Evolutionary conservation across 495 filamentous ascomycete species (phyloP).

Genomic region (Cercophora sp.): DNA sequence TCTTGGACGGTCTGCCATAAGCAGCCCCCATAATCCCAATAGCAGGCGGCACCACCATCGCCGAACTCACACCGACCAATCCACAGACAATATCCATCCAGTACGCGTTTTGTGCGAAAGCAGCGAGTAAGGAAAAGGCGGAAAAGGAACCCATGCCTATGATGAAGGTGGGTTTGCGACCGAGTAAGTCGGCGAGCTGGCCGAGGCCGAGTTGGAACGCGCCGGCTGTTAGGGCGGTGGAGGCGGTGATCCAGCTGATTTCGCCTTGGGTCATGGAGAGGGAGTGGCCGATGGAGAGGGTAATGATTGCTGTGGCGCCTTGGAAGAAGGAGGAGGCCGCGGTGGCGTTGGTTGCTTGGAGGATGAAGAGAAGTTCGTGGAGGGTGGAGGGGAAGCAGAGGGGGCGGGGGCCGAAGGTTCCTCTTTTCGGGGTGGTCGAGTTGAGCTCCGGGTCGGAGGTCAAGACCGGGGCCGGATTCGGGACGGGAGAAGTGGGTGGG

Average conservation of each 20-base stretch:
- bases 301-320: slow-evolving; percentile 58
- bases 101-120: slow-evolving; percentile 59
- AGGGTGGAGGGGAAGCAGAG: slow-evolving; percentile 58
- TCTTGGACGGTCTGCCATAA: slow-evolving; percentile 56
- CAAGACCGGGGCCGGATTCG: neutral
- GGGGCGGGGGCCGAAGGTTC: slow-evolving; percentile 36
- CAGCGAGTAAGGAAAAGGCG: slow-evolving; percentile 51
- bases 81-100: slow-evolving; percentile 63
- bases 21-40: slow-evolving; percentile 62
- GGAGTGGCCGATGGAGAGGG: slow-evolving; percentile 57
- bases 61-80: slow-evolving; percentile 57
- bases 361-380: slow-evolving; percentile 63
- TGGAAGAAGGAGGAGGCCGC: slow-evolving; percentile 58
- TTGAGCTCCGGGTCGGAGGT: neutral
- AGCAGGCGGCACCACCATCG: slow-evolving; percentile 63
- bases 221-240: slow-evolving; percentile 58
- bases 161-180: slow-evolving; percentile 58
- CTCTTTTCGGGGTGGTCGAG: neutral
- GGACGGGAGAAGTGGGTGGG: neutral
- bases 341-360: slow-evolving; percentile 66
- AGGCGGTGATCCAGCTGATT: slow-evolving; percentile 70
- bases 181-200: slow-evolving; percentile 64
- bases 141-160: slow-evolving; percentile 58
- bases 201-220: slow-evolving; percentile 66
- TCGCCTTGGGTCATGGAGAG: slow-evolving; percentile 64